A percentile compares a stretch with the other conserved stretches of the same genome.
Conservation (phyloP, 139 green algal genomes). For the Pleodorina starrii region DNA sequence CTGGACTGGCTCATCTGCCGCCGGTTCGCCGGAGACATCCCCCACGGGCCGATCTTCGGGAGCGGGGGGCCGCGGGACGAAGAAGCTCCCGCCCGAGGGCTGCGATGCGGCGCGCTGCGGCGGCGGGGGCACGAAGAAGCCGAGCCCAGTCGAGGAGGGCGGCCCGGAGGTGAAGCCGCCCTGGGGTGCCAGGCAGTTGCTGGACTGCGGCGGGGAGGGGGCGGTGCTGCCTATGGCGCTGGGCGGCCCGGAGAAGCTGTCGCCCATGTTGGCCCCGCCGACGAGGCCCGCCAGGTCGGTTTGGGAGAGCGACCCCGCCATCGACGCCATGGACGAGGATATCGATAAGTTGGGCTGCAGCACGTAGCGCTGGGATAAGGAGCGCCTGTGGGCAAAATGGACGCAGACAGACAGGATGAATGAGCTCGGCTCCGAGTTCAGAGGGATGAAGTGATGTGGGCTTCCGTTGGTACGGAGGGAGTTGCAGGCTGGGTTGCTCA, state of each 20-base stretch:
- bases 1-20: no score
- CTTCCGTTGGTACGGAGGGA: no score
- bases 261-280: background rate
- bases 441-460: no score
- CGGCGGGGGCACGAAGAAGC: slow-evolving; percentile 5
- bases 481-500: no score
- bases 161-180: background rate
- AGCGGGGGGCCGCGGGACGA: background rate
- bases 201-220: slow-evolving; percentile 18
- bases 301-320: slow-evolving; percentile 22
- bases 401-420: no score
- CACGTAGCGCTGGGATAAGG: slow-evolving; percentile 54
- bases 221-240: slow-evolving; percentile 6
- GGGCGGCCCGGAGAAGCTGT: background rate
- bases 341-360: slow-evolving; percentile 59
- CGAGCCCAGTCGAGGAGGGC: background rate
- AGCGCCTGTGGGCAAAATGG: slow-evolving; percentile 10
- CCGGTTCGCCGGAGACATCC: no score
- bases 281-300: slow-evolving; percentile 12
- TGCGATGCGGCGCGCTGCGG: background rate
- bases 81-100: background rate
- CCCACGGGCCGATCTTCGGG: no score
- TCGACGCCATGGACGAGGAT: slow-evolving; percentile 30
- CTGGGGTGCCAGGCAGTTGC: background rate
- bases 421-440: no score